Base-by-base conservation (phyloP, 805 yeast genomes). In the Saccharomycopsis fodiens region DNA sequence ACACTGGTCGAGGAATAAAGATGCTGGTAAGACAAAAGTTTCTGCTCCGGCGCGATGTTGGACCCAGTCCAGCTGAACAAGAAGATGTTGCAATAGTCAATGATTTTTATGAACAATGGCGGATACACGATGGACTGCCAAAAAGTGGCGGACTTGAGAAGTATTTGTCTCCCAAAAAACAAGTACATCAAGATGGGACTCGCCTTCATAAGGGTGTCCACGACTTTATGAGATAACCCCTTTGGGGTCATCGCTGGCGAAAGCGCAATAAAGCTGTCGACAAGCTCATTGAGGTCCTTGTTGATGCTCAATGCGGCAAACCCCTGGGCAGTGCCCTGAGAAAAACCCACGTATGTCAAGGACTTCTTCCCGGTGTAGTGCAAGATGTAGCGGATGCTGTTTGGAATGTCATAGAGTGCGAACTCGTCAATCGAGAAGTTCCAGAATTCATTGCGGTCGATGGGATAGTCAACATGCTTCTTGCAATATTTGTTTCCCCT, bases 161-260 rank as follows among this genome's bases (percentile, higher is more conserved):
- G 69, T 1, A 86, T 79, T 51, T 78, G 71, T 43, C 76, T 67
- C 2, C 96, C 95, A 60, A 89, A 89, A 34, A 87, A 61, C 27
- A 78, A 60, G 58, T 71, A 85, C 57, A 89, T 65, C 34, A 87
- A 61, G 44, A 76, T 69, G 1, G 97, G 96, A 2, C 88, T 79
- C 1, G 93, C 74, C 53, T 82, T 76, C 50, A 85, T 76, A 39
- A 91, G 67, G 0, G 84, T 72, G 57, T 85, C 91, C 17, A 85
- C 79, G 36, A 91, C 66, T 56, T 79, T 76, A 52, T 89, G 85
- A 51, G 80, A 78, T 35, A 89, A 68, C 1, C 95, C 93, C 37
- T 79, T 82, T 0, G 97, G 97, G 20, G 96, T 82, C 73, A 91
- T 82, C 1, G 97, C 97, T 0, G 97, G 97, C 0, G 96, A 85